Base-by-base conservation (phyloP, 805 yeast genomes). In the Yarrowia sp. region DNA sequence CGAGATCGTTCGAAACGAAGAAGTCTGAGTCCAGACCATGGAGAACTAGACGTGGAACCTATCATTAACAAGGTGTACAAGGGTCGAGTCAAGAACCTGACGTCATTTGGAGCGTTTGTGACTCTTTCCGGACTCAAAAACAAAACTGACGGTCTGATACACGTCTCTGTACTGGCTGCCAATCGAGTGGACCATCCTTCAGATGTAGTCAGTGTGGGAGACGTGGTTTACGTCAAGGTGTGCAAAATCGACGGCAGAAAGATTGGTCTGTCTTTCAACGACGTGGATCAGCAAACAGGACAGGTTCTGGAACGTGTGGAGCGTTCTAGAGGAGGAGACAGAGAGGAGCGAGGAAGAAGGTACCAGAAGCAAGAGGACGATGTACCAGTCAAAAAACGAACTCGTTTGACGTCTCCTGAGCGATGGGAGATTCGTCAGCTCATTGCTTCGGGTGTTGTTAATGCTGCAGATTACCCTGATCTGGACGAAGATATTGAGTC, bases 341-440 rank as follows among this genome's bases (percentile, higher is more conserved):
- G 52, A 46, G 70, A 43, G 10, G 68, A 33, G 3, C 11, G 41
- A 12, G 44, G 46, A n/a, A 11, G 56, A 48, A 33, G 44, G 10
- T 28, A 11, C 24, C 40, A 36, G 9, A 21, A 9, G 5, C 41
- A 24, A n/a, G n/a, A n/a, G 44, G 44, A 35, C 2, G 46, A 17
- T 3, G 28, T 22, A 4, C 41, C 63, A 2, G 36, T 52, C 9
- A 44, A 40, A 17, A 24, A 65, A 8, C 78, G 75, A 67, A 76
- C 80, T 67, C 80, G 89, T 62, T 73, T 87, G 36, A 87, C 96
- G 0, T 88, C 96, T 0, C 96, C 96, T 0, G 98, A 92, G 74
- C 76, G 91, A 65, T 92, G 97, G 96, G 98, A 93, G 72, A 81
- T 90, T 61, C 80, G 89, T 35, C 97, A 92, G 72, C 76, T 92